Percentiles rank a stretch among this genome's conserved stretches.
These are phyloP conservation scores for Podaxis sp. DNA, from an alignment of 768 basidiomycete genomes.

Conservation along the genomic window DNA sequence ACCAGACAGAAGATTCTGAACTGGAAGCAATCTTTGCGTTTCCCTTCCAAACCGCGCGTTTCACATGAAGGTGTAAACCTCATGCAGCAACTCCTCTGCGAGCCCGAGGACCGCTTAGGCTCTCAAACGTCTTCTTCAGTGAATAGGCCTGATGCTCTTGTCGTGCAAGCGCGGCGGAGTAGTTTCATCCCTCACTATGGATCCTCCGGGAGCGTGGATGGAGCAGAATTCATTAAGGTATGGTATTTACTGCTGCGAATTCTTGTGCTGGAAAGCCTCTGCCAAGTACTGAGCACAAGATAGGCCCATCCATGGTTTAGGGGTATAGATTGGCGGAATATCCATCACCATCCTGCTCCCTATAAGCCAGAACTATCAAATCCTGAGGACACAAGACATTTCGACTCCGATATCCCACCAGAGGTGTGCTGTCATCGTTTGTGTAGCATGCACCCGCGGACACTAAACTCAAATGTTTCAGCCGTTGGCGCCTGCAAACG, in stretches of 20 bases:
- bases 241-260: conserved; percentile 7
- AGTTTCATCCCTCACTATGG: conserved; percentile 55
- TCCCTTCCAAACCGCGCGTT: conserved; percentile 77
- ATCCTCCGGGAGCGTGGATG: conserved; percentile 58
- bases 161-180: conserved; percentile 70
- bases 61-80: conserved; percentile 85
- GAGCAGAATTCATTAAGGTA: conserved; percentile 90
- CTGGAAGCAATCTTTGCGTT: conserved; percentile 87
- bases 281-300: conserved; percentile 12
- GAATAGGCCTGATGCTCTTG: conserved; percentile 72
- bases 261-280: background rate
- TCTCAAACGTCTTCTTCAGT: conserved; percentile 65
- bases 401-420: conserved; percentile 89
- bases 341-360: conserved; percentile 80
- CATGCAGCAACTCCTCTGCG: conserved; percentile 87
- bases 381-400: conserved; percentile 90
- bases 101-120: conserved; percentile 91
- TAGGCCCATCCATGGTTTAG: conserved; percentile 89
- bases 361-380: conserved; percentile 81
- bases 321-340: conserved; percentile 85
- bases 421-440: conserved; percentile 55
- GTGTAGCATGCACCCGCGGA: conserved; percentile 21
- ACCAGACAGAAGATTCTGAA: conserved; percentile 97
- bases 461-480: conserved; percentile 36
- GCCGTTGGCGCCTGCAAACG: conserved; percentile 88